phyloP scores from a whole-genome alignment of 352 stramenopile species.

The Phytophthora melonis region DNA sequence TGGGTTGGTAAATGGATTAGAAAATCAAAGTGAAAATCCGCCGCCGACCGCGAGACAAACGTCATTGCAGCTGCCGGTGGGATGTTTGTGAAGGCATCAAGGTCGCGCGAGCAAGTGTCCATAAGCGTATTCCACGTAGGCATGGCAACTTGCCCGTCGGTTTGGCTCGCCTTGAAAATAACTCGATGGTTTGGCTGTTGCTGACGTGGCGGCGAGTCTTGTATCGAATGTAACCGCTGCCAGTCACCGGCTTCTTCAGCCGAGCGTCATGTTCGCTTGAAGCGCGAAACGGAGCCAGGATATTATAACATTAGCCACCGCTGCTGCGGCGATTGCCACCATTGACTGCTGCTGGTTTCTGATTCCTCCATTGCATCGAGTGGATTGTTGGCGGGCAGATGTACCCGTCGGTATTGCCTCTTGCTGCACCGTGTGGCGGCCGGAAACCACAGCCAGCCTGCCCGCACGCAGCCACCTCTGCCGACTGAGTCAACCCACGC shows the following conservation, averaged over 20 bases:
- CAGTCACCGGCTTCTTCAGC: neutral
- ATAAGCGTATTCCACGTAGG: too few species aligned
- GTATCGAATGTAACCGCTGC: neutral
- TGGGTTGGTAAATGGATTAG: slow-evolving; percentile 8
- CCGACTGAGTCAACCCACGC: slow-evolving; percentile 24
- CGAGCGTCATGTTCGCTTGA: neutral
- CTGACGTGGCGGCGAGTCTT: slow-evolving; percentile 1
- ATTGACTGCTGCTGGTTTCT: neutral
- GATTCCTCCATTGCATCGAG: neutral
- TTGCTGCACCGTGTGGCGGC: neutral
- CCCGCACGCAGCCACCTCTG: neutral
- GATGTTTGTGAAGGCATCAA: slow-evolving; percentile 25
- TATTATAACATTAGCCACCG: neutral
- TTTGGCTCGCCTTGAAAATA: neutral
- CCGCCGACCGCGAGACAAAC: slow-evolving; percentile 21
- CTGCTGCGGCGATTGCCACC: neutral
- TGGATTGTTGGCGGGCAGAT: slow-evolving; percentile 1
- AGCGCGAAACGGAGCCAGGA: neutral
- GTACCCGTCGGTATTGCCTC: neutral
- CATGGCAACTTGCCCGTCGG: neutral
- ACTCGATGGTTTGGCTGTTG: neutral
- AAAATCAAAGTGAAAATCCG: slow-evolving; percentile 26
- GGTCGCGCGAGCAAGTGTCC: neutral
- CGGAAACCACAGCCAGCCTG: neutral
- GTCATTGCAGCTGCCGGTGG: slow-evolving; percentile 18